Evolutionary conservation across 1,139 yeast species (phyloP).

Genomic region (Hansenula sp.): DNA sequence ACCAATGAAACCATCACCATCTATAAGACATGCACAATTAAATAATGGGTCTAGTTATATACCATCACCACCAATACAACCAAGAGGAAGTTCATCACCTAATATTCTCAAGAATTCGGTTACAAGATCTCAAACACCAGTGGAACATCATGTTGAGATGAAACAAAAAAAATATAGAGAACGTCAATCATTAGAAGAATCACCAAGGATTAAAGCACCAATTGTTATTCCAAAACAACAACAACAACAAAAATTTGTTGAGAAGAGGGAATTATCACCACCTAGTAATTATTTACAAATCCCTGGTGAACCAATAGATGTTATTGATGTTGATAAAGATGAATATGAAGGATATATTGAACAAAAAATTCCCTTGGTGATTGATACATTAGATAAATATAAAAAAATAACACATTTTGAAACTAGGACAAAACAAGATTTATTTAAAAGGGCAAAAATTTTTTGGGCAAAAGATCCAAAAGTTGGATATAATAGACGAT

Average conservation of each 20-base stretch:
- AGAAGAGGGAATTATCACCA: constrained; percentile 6
- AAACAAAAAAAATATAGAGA: too few species aligned
- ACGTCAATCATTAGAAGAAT: too few species aligned
- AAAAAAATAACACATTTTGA: constrained; percentile 5
- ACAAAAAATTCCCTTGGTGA: too few species aligned
- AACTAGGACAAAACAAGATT: constrained; percentile 2
- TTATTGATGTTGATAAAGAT: not conserved
- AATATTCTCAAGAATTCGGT: too few species aligned
- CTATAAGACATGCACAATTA: too few species aligned
- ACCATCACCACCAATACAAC: too few species aligned
- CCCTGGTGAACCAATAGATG: constrained; percentile 2
- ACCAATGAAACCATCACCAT: too few species aligned
- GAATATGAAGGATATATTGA: not conserved
- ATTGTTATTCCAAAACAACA: not conserved
- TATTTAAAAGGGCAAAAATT: constrained; percentile 2
- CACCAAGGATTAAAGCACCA: not conserved
- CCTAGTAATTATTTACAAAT: constrained; percentile 5
- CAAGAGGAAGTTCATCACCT: too few species aligned
- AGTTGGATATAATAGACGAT: constrained; percentile 5
- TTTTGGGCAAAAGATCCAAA: constrained; percentile 1
- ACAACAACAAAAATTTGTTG: too few species aligned
- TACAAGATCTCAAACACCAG: too few species aligned
- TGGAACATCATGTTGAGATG: too few species aligned
- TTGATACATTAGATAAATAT: constrained; percentile 4
- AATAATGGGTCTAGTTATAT: too few species aligned